Conservation (phyloP, 192 early-diverging fungal species). For the Podila horticola region DNA sequence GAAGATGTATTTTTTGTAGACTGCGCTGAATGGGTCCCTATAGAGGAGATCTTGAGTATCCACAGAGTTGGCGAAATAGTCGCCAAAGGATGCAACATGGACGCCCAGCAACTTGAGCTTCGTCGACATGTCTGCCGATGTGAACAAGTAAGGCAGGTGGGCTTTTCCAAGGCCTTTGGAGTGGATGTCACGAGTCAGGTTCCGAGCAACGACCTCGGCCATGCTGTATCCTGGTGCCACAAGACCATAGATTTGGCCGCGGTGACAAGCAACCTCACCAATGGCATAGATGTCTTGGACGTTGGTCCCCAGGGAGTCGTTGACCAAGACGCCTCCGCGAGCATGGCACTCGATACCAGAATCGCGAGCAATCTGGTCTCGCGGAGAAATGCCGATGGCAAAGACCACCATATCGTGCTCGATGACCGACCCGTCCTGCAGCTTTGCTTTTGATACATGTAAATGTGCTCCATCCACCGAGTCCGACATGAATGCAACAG, state of each 20-base stretch:
- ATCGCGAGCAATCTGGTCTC: constrained; percentile 65
- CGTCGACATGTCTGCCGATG: constrained; percentile 69
- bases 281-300: constrained; percentile 64
- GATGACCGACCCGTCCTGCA: constrained; percentile 52
- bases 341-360: constrained; percentile 56
- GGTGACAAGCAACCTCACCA: constrained; percentile 67
- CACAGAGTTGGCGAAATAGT: constrained; percentile 65
- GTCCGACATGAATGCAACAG: constrained; percentile 47
- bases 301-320: constrained; percentile 58
- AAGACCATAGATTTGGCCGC: constrained; percentile 63
- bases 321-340: constrained; percentile 72
- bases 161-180: constrained; percentile 24
- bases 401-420: constrained; percentile 60
- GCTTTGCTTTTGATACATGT: constrained; percentile 25
- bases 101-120: constrained; percentile 76
- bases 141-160: constrained; percentile 51
- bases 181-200: constrained; percentile 41
- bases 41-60: constrained; percentile 54
- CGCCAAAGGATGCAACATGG: constrained; percentile 76
- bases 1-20: constrained; percentile 73
- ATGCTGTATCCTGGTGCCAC: constrained; percentile 79
- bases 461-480: not conserved
- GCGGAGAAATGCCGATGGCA: constrained; percentile 67
- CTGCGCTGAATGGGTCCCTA: constrained; percentile 62
- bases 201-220: constrained; percentile 72